Evolutionary conservation across 2,329 filamentous ascomycete genomes (phyloP), one percentile per base, ranked within the genome.

Genomic region (Cladorrhinum sp.): DNA sequence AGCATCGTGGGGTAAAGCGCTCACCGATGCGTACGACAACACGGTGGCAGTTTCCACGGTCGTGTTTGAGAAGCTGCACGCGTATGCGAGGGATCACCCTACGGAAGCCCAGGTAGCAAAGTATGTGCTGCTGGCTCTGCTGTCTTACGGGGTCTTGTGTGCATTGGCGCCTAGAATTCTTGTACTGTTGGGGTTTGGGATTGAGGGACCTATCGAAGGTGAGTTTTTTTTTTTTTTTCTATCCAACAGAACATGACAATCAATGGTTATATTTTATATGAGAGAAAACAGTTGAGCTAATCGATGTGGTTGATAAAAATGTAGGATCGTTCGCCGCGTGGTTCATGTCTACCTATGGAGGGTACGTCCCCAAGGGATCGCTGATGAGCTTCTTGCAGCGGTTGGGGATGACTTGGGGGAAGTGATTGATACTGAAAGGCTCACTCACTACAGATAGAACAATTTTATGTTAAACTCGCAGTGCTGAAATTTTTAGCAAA

Each of bases 381-480:
- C 62, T 79, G n/a, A 77, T 78, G 60, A 71, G 72, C 2, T 79
- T 71, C 55, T 73, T 79, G 29, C 76, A 79, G 70, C 68, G 74
- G 12, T 62, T 79, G 60, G 76, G 76, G 0, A 78, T 78, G 75
- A 67, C 65, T n/a, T 68, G 41, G 41, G 41, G 18, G n/a, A 45
- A 45, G 41, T n/a, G n/a, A n/a, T n/a, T n/a, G n/a, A n/a, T n/a
- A n/a, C n/a, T n/a, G n/a, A n/a, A n/a, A n/a, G n/a, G n/a, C n/a
- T n/a, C n/a, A n/a, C n/a, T n/a, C n/a, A n/a, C n/a, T n/a, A n/a
- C n/a, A n/a, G n/a, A n/a, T n/a, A n/a, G n/a, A n/a, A n/a, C n/a
- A n/a, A n/a, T n/a, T n/a, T n/a, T n/a, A n/a, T n/a, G n/a, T n/a
- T n/a, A n/a, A n/a, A n/a, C n/a, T n/a, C n/a, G n/a, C n/a, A n/a